These are phyloP conservation scores for Podila epigama DNA, from an alignment of 192 early-diverging fungal genomes.

Conservation along the genomic window DNA sequence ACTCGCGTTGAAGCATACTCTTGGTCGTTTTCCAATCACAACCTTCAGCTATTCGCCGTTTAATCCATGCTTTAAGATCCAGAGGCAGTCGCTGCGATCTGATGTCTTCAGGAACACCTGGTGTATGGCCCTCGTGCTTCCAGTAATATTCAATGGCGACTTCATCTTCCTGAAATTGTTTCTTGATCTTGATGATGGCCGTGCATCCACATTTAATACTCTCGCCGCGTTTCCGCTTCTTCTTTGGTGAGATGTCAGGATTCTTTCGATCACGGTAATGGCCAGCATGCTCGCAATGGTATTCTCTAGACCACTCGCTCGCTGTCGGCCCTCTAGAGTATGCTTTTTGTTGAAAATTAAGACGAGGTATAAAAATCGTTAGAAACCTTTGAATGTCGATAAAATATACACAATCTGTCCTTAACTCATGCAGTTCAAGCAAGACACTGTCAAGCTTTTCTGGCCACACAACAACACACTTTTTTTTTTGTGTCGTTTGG, in stretches of 20 bases:
- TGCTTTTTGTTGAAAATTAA: background rate
- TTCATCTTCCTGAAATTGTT: constrained; percentile 35
- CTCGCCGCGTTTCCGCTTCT: constrained; percentile 33
- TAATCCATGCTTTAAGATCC: constrained; percentile 45
- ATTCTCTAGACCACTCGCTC: constrained; percentile 42
- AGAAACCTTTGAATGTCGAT: too few species aligned
- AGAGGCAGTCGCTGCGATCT: constrained; percentile 42
- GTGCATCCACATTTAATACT: constrained; percentile 48
- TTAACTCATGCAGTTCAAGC: background rate
- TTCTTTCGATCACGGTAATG: constrained; percentile 42
- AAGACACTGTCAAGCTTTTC: background rate
- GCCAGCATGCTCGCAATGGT: constrained; percentile 43
- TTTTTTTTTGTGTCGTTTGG: background rate
- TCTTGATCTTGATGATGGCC: constrained; percentile 45
- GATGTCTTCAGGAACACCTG: constrained; percentile 40
- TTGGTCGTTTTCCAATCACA: constrained; percentile 38
- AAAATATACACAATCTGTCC: too few species aligned
- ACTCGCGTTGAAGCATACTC: constrained; percentile 15
- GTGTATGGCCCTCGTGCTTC: constrained; percentile 42
- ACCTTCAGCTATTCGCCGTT: constrained; percentile 21
- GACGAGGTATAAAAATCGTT: background rate
- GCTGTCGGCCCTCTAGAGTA: constrained; percentile 43
- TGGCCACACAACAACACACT: background rate
- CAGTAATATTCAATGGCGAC: constrained; percentile 39
- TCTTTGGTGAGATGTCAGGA: constrained; percentile 35